Evolutionary conservation across 305 asterid genomes (phyloP), one percentile per base, ranked within the genome.

Genomic region (Solanum hybrid): DNA sequence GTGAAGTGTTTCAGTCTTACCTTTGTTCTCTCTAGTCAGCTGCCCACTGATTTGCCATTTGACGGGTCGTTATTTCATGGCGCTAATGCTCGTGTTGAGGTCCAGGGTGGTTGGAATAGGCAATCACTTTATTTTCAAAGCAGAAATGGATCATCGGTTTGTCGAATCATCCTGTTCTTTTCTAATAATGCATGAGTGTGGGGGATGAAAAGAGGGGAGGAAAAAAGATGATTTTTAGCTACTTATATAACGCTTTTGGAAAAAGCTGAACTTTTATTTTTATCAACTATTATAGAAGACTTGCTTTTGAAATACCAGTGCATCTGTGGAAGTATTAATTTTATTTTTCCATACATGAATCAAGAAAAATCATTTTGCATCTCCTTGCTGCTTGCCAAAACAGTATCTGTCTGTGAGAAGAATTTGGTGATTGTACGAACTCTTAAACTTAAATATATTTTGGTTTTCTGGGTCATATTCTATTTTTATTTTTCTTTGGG

Each of bases 21-120:
- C 88, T 84, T 94, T 92, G 94, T 93, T 87, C 91, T 93, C 83
- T 94, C 95, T 32, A 93, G 91, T 90, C 90, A 90, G 77, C 91
- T 92, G 91, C 91, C 92, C 15, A 91, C 85, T 26, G 91, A 90
- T 83, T 83, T 73, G 65, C 82, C 85, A 70, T 86, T 89, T 70
- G 88, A 89, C 39, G 95, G 92, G 90, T 93, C 93, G 24, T 93
- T 93, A 90, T 90, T 92, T 88, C 92, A 91, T 92, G 94, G 94
- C 26, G 79, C 88, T 87, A 92, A 92, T 90, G 91, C 93, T 91
- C 93, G 93, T 84, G 88, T 89, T 87, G 94, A 93, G 94, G 91
- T 90, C 87, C 91, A 90, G 34, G 89, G 92, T 79, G 91, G 91
- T 89, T 90, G 93, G 94, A 89, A 89, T 90, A 90, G 92, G 84